Base-by-base conservation (phyloP, 345 rosid species). In the Bruguiera sexangula region DNA sequence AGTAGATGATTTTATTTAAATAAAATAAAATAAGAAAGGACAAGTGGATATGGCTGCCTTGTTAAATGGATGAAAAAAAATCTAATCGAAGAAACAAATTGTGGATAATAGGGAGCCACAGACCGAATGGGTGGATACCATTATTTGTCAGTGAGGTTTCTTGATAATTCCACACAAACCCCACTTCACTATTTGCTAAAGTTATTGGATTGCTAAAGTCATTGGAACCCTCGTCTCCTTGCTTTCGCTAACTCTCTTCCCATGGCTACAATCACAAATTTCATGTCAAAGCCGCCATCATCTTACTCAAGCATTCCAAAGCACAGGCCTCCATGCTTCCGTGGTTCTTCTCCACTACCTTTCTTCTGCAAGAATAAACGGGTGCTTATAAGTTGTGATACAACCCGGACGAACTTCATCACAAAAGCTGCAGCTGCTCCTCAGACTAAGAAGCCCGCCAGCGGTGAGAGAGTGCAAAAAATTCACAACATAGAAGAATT, bases 401-500 rank as follows among this genome's bases (percentile, higher is more conserved):
- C 71, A n/a, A 65, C 26, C 22, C 27, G 65, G 18, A 5, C 62
- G 26, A 34, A 34, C 2, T 74, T 75, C 46, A 31, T 54, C 7
- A 30, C 65, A 7, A 84, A 78, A 71, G 89, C 93, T 5, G 78
- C 89, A 2, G 85, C 87, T 51, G 79, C 91, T 22, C 69, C 92
- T 0, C 72, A 81, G 0, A 79, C 85, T 16, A 77, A 79, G 69
- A 65, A 86, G 31, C 64, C 85, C 6, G 43, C 72, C 0, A 80
- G 70, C 1, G 87, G 87, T 15, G 97, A 91, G 70, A 83, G 84
- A 48, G 90, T 94, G 2, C 61, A 68, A 64, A 67, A 83, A 76
- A 88, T 94, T 61, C 95, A 89, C 78, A 88, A 85, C 79, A 65
- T 75, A 3, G 90, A 85, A 43, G 96, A 94, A 68, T 86, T 91